Conservation (phyloP, 2,329 filamentous ascomycete species). For the Ophiocordyceps australis region DNA sequence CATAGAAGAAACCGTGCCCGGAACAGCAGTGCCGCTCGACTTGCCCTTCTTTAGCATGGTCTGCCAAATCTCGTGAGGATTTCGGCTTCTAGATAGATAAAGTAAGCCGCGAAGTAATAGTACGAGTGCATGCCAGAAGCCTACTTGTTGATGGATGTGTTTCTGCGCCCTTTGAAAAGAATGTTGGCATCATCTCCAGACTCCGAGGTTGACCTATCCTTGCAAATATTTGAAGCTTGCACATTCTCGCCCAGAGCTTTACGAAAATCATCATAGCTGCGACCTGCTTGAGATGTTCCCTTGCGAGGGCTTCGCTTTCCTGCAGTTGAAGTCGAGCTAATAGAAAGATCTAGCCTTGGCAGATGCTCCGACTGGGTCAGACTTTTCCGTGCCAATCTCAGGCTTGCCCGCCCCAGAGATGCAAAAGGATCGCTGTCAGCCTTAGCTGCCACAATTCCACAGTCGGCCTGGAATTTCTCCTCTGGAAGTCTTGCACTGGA, state of each 20-base stretch:
- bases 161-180: constrained; percentile 18
- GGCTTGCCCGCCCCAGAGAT: constrained; percentile 4
- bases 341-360: constrained; percentile 6
- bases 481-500: constrained; percentile 1
- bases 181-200: constrained; percentile 15
- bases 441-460: constrained; percentile 1
- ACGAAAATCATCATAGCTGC: constrained; percentile 10
- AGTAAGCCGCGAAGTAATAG: too few relatives aligned
- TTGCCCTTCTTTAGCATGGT: constrained; percentile 32
- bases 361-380: constrained; percentile 15
- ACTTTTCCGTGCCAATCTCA: constrained; percentile 7
- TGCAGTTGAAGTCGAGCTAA: constrained; percentile 5
- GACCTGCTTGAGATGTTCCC: constrained; percentile 7
- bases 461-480: constrained; percentile 1
- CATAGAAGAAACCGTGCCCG: constrained; percentile 30
- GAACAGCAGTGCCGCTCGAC: constrained; percentile 24
- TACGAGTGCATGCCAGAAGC: too few relatives aligned
- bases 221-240: constrained; percentile 2
- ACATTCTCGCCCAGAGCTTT: constrained; percentile 5
- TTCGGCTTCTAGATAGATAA: constrained; percentile 20
- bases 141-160: constrained; percentile 12
- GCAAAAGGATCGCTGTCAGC: constrained; percentile 6
- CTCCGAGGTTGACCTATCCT: constrained; percentile 10
- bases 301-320: constrained; percentile 7
- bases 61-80: constrained; percentile 26